These are phyloP conservation scores for Xerocomus amazonicus DNA, from an alignment of 1,284 basidiomycete species.

Conservation along the genomic window DNA sequence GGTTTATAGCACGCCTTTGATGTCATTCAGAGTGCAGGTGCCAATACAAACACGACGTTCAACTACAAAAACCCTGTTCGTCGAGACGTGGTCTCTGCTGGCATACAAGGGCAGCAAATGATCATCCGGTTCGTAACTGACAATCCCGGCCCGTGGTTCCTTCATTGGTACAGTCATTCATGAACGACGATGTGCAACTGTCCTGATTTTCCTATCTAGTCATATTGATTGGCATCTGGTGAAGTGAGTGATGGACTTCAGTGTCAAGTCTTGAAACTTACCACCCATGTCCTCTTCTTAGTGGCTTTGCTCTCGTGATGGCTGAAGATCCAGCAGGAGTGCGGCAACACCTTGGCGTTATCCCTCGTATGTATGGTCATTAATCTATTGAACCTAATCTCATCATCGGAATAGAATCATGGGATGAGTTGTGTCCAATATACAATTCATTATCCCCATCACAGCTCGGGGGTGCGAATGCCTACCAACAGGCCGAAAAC, in stretches of 20 bases:
- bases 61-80: constrained; percentile 42
- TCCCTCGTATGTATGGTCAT: constrained; percentile 14
- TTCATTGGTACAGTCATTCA: constrained; percentile 38
- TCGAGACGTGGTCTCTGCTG: constrained; percentile 33
- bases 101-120: constrained; percentile 26
- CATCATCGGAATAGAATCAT: constrained; percentile 13
- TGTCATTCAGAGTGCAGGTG: constrained; percentile 32
- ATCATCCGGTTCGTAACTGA: constrained; percentile 37
- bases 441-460: constrained; percentile 17
- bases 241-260: constrained; percentile 17
- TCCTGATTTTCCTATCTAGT: constrained; percentile 18
- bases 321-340: constrained; percentile 33
- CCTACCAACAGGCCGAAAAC: constrained; percentile 18
- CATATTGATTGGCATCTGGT: constrained; percentile 50
- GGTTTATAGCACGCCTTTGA: constrained; percentile 32
- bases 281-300: constrained; percentile 6
- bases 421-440: constrained; percentile 24
- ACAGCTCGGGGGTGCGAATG: constrained; percentile 21
- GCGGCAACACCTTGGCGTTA: constrained; percentile 8
- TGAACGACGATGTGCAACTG: not conserved
- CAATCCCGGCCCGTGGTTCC: constrained; percentile 41
- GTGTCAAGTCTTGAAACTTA: not conserved
- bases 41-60: constrained; percentile 17
- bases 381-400: not conserved
- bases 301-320: constrained; percentile 40